Conservation (phyloP, 2,329 filamentous ascomycete genomes). For the Rasamsonia emersonii region DNA sequence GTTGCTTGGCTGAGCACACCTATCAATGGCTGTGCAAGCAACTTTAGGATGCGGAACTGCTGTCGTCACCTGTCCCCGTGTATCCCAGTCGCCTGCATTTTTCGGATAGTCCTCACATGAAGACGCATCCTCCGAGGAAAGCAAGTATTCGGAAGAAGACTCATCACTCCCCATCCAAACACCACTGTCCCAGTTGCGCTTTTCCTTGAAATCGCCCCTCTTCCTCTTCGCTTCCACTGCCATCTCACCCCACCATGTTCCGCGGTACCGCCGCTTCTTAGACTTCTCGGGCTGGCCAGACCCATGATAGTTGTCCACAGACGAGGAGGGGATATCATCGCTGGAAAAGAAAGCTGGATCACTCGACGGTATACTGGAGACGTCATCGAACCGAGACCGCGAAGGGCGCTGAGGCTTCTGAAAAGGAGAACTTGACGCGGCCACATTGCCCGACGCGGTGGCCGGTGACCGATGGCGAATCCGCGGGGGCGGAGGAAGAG, state of each 20-base stretch:
- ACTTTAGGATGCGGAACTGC: not conserved
- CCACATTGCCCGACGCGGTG: slow-evolving; percentile 9
- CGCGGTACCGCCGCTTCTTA: slow-evolving; percentile 33
- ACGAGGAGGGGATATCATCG: slow-evolving; percentile 38
- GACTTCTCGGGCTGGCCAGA: slow-evolving; percentile 2
- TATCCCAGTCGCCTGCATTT: slow-evolving; percentile 14
- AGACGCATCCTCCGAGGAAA: slow-evolving; percentile 27
- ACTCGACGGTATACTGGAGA: slow-evolving; percentile 31
- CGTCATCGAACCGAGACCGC: slow-evolving; percentile 21
- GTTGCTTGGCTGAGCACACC: slow-evolving; percentile 1
- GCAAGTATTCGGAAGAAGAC: slow-evolving; percentile 24
- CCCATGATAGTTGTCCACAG: slow-evolving; percentile 34
- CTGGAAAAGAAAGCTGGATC: slow-evolving; percentile 41
- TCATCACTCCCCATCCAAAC: slow-evolving; percentile 42
- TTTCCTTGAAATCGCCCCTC: slow-evolving; percentile 35
- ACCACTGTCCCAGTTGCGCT: slow-evolving; percentile 37
- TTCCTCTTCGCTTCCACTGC: slow-evolving; percentile 28
- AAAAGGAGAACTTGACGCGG: slow-evolving; percentile 13
- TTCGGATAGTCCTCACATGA: slow-evolving; percentile 30
- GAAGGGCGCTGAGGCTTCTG: slow-evolving; percentile 15
- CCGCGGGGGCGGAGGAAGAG: slow-evolving; percentile 29
- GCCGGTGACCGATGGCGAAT: slow-evolving; percentile 27
- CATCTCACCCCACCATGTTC: slow-evolving; percentile 39
- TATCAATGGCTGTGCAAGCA: slow-evolving; percentile 2
- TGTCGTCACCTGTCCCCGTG: not conserved